Conservation (phyloP, 1,139 yeast species). For the Suhomyces panamericanus region DNA sequence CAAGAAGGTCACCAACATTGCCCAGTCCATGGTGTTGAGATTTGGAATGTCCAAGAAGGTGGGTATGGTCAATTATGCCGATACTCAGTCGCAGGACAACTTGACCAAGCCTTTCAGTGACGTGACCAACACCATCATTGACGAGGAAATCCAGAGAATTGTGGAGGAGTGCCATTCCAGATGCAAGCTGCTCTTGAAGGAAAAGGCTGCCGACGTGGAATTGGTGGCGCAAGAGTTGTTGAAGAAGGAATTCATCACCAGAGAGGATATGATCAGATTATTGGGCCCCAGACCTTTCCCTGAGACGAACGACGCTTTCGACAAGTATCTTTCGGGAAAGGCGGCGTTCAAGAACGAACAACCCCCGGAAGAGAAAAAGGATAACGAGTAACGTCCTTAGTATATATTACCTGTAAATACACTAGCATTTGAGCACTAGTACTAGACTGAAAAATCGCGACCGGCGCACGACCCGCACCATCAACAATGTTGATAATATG, state of each 20-base stretch:
- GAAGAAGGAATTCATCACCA: conserved; percentile 79
- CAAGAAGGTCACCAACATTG: conserved; percentile 94
- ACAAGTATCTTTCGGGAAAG: conserved; percentile 63
- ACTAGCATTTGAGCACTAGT: neutral
- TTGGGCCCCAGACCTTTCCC: conserved; percentile 90
- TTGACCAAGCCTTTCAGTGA: conserved; percentile 91
- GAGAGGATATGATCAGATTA: conserved; percentile 86
- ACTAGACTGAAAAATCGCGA: neutral
- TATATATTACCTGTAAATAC: conserved; percentile 10
- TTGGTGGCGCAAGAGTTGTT: conserved; percentile 84
- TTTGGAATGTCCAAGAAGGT: conserved; percentile 88
- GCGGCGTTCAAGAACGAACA: conserved; percentile 39
- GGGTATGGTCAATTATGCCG: conserved; percentile 75
- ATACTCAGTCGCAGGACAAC: conserved; percentile 55
- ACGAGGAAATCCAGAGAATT: conserved; percentile 78
- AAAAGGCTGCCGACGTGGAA: conserved; percentile 72
- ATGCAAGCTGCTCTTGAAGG: conserved; percentile 68
- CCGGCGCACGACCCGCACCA: conserved; percentile 7
- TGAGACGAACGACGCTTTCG: conserved; percentile 90
- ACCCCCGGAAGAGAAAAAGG: conserved; percentile 28
- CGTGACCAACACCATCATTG: conserved; percentile 76
- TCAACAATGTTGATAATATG: conserved; percentile 1
- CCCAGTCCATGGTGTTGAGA: conserved; percentile 87
- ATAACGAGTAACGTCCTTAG: conserved; percentile 15
- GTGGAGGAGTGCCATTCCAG: conserved; percentile 74